These are phyloP conservation scores for Neonectria neomacrospora DNA, from an alignment of 2,329 filamentous ascomycete species.

Conservation along the genomic window DNA sequence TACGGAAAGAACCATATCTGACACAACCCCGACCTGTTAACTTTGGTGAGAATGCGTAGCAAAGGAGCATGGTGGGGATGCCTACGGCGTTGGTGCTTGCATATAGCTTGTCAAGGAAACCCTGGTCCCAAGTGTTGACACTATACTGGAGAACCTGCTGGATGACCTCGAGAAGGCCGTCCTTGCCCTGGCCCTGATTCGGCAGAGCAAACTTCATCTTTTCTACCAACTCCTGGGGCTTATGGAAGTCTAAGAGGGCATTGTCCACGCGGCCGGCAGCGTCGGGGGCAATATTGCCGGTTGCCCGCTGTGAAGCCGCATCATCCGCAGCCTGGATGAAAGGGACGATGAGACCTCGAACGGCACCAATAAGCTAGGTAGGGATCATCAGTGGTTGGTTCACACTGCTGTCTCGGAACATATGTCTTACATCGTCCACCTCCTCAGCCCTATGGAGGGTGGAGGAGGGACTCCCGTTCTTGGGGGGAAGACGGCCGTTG, in stretches of 20 bases:
- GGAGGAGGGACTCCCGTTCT: slow-evolving; percentile 38
- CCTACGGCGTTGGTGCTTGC: slow-evolving; percentile 84
- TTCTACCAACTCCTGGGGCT: slow-evolving; percentile 66
- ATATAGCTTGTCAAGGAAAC: slow-evolving; percentile 96
- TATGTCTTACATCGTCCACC: slow-evolving; percentile 45
- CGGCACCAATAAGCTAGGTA: slow-evolving; percentile 71
- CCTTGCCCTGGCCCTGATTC: slow-evolving; percentile 68
- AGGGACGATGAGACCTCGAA: slow-evolving; percentile 74
- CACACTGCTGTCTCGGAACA: slow-evolving; percentile 1
- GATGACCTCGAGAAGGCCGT: slow-evolving; percentile 78
- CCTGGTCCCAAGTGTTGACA: slow-evolving; percentile 99
- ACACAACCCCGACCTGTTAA: slow-evolving; percentile 78
- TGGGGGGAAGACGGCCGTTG: slow-evolving; percentile 29
- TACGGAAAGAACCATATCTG: slow-evolving; percentile 84
- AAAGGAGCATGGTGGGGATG: slow-evolving; percentile 14
- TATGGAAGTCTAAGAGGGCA: slow-evolving; percentile 71
- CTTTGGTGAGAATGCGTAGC: slow-evolving; percentile 20
- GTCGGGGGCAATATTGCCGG: slow-evolving; percentile 60
- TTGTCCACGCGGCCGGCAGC: slow-evolving; percentile 58
- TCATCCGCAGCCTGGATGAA: slow-evolving; percentile 79
- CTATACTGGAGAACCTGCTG: slow-evolving; percentile 81
- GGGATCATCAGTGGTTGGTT: slow-evolving; percentile 39
- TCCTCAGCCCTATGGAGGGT: slow-evolving; percentile 48
- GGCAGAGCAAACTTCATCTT: slow-evolving; percentile 70
- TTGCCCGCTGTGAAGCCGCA: slow-evolving; percentile 61